Evolutionary conservation across 768 basidiomycete genomes (phyloP).

Genomic region (Holtermannia corniformis): DNA sequence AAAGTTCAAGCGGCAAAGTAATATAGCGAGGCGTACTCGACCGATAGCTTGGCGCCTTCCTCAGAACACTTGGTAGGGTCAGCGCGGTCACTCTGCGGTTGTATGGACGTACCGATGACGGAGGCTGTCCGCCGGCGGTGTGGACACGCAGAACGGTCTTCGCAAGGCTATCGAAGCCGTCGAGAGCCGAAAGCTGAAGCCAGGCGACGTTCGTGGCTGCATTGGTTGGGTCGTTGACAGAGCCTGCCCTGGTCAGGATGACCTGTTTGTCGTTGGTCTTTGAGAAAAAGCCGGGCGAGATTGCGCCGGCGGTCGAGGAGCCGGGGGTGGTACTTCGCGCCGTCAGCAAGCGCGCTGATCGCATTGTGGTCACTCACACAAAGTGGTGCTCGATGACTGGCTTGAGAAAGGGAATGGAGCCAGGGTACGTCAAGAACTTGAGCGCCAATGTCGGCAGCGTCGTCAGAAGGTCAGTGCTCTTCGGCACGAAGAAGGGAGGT

Average conservation of each 20-base stretch:
- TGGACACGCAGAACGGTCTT: slow-evolving; percentile 49
- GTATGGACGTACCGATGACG: slow-evolving; percentile 37
- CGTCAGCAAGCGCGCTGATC: neutral
- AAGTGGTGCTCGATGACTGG: slow-evolving; percentile 24
- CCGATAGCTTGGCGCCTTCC: slow-evolving; percentile 28
- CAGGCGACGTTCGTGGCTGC: slow-evolving; percentile 49
- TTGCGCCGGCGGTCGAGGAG: slow-evolving; percentile 11
- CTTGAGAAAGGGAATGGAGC: slow-evolving; percentile 2
- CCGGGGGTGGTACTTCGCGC: slow-evolving; percentile 7
- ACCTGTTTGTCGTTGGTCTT: slow-evolving; percentile 5
- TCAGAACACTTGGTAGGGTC: slow-evolving; percentile 37
- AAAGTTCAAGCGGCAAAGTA: slow-evolving; percentile 21
- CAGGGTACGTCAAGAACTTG: slow-evolving; percentile 39
- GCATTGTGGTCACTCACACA: slow-evolving; percentile 11
- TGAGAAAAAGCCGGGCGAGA: slow-evolving; percentile 20
- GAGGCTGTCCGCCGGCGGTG: slow-evolving; percentile 52
- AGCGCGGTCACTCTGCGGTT: neutral
- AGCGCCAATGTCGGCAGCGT: slow-evolving; percentile 52
- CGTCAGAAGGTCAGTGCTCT: neutral
- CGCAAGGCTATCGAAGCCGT: slow-evolving; percentile 47
- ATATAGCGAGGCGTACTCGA: slow-evolving; percentile 36
- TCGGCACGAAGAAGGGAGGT: slow-evolving; percentile 35
- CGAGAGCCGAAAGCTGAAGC: slow-evolving; percentile 47
- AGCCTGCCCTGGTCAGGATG: slow-evolving; percentile 6
- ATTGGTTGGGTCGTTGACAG: slow-evolving; percentile 11